Evolutionary conservation across 352 stramenopile species (phyloP).

Genomic region (Pythium rishiriense): DNA sequence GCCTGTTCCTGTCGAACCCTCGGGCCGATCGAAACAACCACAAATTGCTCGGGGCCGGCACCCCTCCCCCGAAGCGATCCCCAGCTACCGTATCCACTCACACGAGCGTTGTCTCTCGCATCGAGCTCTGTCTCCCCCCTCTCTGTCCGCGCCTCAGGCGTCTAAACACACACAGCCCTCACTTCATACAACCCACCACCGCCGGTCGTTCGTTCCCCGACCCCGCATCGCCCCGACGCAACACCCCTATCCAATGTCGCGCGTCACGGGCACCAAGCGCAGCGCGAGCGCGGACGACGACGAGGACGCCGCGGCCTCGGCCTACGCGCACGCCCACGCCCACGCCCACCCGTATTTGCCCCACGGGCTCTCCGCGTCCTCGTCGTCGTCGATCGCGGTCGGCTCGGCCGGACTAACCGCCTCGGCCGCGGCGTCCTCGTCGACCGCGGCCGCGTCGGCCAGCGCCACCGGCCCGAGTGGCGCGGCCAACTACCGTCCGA

Average conservation of each 20-base stretch:
- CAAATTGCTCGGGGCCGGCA: background rate
- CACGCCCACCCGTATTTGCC: slow-evolving; percentile 1
- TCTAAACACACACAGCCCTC: no score
- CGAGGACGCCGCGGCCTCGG: background rate
- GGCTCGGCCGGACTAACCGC: background rate
- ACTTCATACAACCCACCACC: background rate
- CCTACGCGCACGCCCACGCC: background rate
- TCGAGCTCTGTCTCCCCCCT: background rate
- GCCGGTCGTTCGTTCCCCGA: slow-evolving; percentile 4
- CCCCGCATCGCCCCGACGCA: background rate
- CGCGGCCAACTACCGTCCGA: slow-evolving; percentile 2
- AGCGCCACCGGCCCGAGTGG: background rate
- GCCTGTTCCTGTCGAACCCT: slow-evolving; percentile 38
- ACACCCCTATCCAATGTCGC: slow-evolving; percentile 4
- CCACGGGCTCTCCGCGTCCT: background rate
- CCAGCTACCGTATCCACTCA: no score
- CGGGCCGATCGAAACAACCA: slow-evolving; percentile 34
- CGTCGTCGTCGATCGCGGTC: slow-evolving; percentile 1
- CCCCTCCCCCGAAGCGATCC: background rate
- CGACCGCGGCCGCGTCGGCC: background rate
- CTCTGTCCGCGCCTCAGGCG: no score
- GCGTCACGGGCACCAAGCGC: background rate
- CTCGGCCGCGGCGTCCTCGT: background rate
- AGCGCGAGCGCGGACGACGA: background rate
- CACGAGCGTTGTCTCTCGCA: no score